A percentile compares a stretch with the other conserved stretches of the same genome.
phyloP scores from a whole-genome alignment of 192 early-diverging fungal species.

The Backusella sp. region DNA sequence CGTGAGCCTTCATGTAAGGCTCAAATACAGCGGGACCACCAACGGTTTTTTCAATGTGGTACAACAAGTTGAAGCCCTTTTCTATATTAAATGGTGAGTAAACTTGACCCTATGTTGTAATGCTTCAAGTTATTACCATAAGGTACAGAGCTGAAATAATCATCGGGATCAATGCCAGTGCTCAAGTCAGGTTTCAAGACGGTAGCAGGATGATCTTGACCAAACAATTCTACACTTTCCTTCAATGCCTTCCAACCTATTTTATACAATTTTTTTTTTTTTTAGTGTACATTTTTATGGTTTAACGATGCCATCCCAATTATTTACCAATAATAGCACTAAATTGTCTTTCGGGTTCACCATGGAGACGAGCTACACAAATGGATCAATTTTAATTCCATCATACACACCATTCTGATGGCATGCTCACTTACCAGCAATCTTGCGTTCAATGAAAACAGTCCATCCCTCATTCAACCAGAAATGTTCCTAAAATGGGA shows the following conservation, averaged over 20 bases:
- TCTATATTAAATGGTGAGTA: constrained; percentile 42
- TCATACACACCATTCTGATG: too few relatives aligned
- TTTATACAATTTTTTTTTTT: neutral
- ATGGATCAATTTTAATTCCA: neutral
- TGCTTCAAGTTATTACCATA: constrained; percentile 56
- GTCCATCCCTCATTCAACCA: constrained; percentile 99
- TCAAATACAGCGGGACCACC: constrained; percentile 88
- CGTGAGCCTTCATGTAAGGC: constrained; percentile 78
- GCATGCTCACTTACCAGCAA: constrained; percentile 43
- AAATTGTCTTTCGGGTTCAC: constrained; percentile 78
- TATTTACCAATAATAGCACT: constrained; percentile 72
- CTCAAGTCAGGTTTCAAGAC: constrained; percentile 73
- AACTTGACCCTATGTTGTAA: neutral
- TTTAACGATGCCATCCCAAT: neutral
- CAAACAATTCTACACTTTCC: constrained; percentile 69
- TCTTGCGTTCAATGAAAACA: constrained; percentile 91
- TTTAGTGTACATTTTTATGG: neutral
- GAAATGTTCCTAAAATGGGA: constrained; percentile 50
- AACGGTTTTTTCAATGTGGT: constrained; percentile 83
- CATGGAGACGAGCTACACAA: constrained; percentile 55
- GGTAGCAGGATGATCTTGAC: constrained; percentile 64
- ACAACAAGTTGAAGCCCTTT: constrained; percentile 94
- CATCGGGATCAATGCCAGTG: constrained; percentile 76
- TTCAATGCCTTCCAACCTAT: constrained; percentile 63
- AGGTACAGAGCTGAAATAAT: constrained; percentile 76